Conservation (phyloP, 78 protist genomes). For the Capsaspora owczarzaki region DNA sequence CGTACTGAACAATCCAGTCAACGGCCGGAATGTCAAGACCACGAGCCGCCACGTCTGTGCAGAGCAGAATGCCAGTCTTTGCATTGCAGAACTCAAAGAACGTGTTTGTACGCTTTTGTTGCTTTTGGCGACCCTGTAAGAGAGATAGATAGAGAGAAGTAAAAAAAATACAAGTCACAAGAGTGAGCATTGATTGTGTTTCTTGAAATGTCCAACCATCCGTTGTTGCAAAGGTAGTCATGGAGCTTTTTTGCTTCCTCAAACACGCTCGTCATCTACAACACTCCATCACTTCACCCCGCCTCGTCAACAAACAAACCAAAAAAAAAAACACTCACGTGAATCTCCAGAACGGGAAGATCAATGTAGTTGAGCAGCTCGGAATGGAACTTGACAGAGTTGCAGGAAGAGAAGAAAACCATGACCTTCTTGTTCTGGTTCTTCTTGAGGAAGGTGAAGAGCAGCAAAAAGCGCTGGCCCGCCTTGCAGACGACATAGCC, state of each 20-base stretch:
- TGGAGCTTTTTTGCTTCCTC: not conserved
- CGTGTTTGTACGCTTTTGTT: conserved; percentile 91
- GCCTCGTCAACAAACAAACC: not conserved
- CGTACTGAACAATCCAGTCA: conserved; percentile 98
- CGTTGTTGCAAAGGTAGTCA: too few species aligned
- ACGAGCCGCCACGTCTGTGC: conserved; percentile 99
- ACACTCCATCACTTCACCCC: not conserved
- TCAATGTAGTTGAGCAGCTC: conserved; percentile 98
- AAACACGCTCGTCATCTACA: not conserved
- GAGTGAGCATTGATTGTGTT: too few species aligned
- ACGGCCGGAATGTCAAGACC: conserved; percentile 98
- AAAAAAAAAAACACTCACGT: conserved; percentile 37
- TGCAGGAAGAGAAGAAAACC: conserved; percentile 75
- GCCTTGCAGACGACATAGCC: conserved; percentile 90
- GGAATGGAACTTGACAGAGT: conserved; percentile 87
- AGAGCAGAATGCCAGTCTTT: conserved; percentile 81
- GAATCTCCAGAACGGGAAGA: conserved; percentile 90
- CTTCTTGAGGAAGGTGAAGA: conserved; percentile 93
- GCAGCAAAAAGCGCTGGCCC: conserved; percentile 84
- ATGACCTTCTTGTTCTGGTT: conserved; percentile 81
- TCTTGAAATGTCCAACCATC: too few species aligned
- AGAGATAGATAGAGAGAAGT: not conserved
- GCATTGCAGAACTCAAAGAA: conserved; percentile 96
- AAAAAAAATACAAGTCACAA: not conserved
- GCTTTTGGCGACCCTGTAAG: conserved; percentile 90